These are phyloP conservation scores for Xylaria flabelliformis DNA, from an alignment of 495 filamentous ascomycete genomes.

Conservation along the genomic window DNA sequence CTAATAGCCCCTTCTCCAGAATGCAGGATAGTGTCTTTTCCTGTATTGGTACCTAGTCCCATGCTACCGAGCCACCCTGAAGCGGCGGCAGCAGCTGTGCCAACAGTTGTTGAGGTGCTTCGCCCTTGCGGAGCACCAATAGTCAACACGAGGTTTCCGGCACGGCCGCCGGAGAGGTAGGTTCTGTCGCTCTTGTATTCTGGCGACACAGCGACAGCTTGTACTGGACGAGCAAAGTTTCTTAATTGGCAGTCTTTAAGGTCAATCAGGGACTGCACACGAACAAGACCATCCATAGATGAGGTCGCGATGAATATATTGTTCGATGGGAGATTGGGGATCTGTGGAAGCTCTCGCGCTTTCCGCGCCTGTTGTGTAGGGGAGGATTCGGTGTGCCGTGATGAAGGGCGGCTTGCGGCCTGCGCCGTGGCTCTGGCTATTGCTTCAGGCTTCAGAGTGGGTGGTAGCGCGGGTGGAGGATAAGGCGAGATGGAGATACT, in stretches of 20 bases:
- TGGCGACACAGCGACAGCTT: conserved; percentile 87
- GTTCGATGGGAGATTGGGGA: conserved; percentile 78
- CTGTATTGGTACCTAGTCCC: conserved; percentile 75
- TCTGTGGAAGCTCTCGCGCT: conserved; percentile 52
- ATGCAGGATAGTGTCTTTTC: conserved; percentile 88
- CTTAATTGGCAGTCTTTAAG: conserved; percentile 80
- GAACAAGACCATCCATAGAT: conserved; percentile 95
- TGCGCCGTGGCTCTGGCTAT: conserved; percentile 54
- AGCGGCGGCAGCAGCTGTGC: conserved; percentile 77
- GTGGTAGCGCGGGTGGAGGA: conserved; percentile 68
- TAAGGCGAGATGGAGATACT: conserved; percentile 90
- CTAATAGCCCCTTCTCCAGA: conserved; percentile 91
- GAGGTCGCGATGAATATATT: conserved; percentile 90
- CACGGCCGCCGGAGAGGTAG: conserved; percentile 88
- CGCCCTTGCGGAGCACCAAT: conserved; percentile 77
- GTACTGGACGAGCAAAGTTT: conserved; percentile 91
- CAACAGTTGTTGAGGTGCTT: conserved; percentile 80
- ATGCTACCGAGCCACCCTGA: conserved; percentile 92
- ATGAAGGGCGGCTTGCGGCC: conserved; percentile 50
- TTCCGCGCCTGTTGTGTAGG: conserved; percentile 54
- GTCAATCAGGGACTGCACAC: conserved; percentile 79
- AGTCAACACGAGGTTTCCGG: conserved; percentile 90
- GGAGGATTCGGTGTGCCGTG: conserved; percentile 58
- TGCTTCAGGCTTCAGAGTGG: conserved; percentile 61
- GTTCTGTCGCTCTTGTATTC: conserved; percentile 87